Conservation (phyloP, 768 basidiomycete species). For the Psilocybe azurescens region DNA sequence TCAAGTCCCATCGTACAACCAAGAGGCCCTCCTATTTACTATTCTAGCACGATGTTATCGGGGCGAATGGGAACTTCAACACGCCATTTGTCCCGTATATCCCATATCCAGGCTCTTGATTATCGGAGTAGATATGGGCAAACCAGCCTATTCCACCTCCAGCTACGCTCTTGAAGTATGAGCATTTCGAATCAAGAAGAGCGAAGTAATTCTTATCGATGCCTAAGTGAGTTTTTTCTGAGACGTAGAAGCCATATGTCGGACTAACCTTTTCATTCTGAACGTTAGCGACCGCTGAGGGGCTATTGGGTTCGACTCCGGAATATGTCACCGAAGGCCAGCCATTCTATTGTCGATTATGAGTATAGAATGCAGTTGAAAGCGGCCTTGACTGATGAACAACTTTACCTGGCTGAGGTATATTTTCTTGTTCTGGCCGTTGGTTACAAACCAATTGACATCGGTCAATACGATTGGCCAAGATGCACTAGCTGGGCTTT, state of each 20-base stretch:
- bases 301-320: conserved; percentile 70
- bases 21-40: neutral
- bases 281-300: conserved; percentile 61
- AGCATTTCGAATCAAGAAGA: conserved; percentile 68
- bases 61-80: conserved; percentile 69
- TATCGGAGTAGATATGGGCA: conserved; percentile 78
- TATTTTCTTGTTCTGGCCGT: conserved; percentile 74
- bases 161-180: conserved; percentile 59
- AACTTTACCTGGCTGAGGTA: conserved; percentile 66
- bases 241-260: neutral
- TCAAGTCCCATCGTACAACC: neutral
- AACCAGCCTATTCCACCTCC: conserved; percentile 83
- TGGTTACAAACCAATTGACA: conserved; percentile 69
- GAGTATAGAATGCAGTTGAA: neutral
- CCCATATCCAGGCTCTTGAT: conserved; percentile 72
- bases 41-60: conserved; percentile 61
- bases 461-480: conserved; percentile 69
- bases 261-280: conserved; percentile 61
- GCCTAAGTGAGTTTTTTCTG: neutral
- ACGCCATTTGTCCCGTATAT: conserved; percentile 55
- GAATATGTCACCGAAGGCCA: conserved; percentile 73
- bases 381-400: too few species aligned
- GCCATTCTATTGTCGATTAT: conserved; percentile 59
- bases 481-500: conserved; percentile 50
- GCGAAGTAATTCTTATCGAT: conserved; percentile 59